phyloP scores from a whole-genome alignment of 1,284 basidiomycete species.

The Irpex rosettiformis region DNA sequence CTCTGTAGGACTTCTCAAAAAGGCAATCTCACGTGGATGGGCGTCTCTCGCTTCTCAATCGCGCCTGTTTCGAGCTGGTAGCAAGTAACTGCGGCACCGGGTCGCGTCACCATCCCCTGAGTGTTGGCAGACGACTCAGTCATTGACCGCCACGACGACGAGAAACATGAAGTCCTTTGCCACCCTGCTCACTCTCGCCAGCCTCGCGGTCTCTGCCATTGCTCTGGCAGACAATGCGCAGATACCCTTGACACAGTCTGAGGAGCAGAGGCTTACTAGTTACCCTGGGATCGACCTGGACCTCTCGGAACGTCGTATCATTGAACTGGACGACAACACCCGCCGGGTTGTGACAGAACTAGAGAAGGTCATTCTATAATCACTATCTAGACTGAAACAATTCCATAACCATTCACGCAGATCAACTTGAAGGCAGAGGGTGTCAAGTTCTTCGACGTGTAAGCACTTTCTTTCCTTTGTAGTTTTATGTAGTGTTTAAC shows the following conservation, averaged over 20 bases:
- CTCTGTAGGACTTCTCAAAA: background rate
- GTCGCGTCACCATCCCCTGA: background rate
- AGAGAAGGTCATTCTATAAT: conserved; percentile 57
- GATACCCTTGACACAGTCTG: conserved; percentile 18
- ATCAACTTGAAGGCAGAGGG: conserved; percentile 75
- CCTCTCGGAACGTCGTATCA: conserved; percentile 67
- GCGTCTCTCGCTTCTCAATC: background rate
- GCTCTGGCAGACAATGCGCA: conserved; percentile 21
- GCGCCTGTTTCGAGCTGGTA: background rate
- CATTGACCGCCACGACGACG: conserved; percentile 7
- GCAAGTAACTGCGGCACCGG: background rate
- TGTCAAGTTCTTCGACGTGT: conserved; percentile 87
- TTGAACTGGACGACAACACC: conserved; percentile 66
- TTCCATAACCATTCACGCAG: conserved; percentile 36
- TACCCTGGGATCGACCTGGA: conserved; percentile 54
- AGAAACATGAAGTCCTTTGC: conserved; percentile 47
- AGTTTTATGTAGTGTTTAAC: conserved; percentile 15
- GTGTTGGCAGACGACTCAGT: background rate
- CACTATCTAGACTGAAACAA: conserved; percentile 2
- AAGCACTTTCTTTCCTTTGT: conserved; percentile 23
- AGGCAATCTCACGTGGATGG: conserved; percentile 5
- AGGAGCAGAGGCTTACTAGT: conserved; percentile 8
- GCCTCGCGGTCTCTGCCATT: conserved; percentile 22
- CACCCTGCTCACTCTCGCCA: conserved; percentile 33
- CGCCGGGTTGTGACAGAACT: conserved; percentile 81